A percentile compares a stretch with the other conserved stretches of the same genome.
Conservation (phyloP, 192 early-diverging fungal genomes). For the Coemansia sp. region DNA sequence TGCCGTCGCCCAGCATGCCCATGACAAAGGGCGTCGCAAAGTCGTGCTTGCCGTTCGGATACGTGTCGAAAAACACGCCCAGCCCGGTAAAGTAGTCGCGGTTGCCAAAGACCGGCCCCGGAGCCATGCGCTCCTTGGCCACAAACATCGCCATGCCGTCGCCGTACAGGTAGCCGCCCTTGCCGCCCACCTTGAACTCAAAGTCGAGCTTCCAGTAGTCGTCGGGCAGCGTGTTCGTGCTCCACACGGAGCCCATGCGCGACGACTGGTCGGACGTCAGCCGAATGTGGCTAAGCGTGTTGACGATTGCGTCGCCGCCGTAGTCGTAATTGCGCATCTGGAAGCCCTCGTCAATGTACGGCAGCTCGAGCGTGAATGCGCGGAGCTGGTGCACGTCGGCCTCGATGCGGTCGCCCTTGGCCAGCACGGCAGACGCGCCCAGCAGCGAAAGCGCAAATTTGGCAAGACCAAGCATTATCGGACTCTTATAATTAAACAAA, state of each 20-base stretch:
- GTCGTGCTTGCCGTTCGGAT: constrained; percentile 73
- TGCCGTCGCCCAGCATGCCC: constrained; percentile 93
- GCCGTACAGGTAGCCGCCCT: constrained; percentile 74
- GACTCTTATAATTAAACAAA: background rate
- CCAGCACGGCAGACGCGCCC: constrained; percentile 3
- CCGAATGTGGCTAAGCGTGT: constrained; percentile 83
- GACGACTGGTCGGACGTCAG: constrained; percentile 80
- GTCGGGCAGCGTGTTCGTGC: constrained; percentile 28
- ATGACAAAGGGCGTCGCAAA: constrained; percentile 83
- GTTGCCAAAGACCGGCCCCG: constrained; percentile 89
- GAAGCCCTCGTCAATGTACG: constrained; percentile 66
- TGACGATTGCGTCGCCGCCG: constrained; percentile 87
- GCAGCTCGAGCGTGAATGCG: constrained; percentile 35
- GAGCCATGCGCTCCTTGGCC: constrained; percentile 64
- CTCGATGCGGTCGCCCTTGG: constrained; percentile 27
- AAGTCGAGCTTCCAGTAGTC: constrained; percentile 78
- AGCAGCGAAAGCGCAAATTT: constrained; percentile 28
- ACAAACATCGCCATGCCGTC: constrained; percentile 98
- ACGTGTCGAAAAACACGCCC: constrained; percentile 97
- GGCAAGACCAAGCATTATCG: constrained; percentile 30
- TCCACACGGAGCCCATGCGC: constrained; percentile 83
- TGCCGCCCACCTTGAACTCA: constrained; percentile 84
- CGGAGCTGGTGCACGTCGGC: constrained; percentile 39
- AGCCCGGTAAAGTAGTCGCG: constrained; percentile 85
- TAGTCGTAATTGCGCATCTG: constrained; percentile 92